Base-by-base conservation (phyloP, 2,329 filamentous ascomycete species). In the Venturia carpophila region DNA sequence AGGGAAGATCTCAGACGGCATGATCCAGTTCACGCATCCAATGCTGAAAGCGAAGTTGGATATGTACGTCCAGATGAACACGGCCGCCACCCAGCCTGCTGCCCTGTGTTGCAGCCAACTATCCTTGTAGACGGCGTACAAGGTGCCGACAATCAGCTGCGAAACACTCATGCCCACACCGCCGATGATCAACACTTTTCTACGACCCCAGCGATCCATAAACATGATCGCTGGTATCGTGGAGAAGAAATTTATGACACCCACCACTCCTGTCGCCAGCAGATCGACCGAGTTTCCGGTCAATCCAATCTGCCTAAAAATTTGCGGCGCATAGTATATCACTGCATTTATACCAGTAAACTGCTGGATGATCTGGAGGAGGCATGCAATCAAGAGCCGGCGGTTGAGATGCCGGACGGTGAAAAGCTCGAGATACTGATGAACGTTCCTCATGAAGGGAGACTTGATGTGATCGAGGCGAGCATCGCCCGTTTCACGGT, bases 1-100 rank as follows among this genome's bases (percentile, higher is more conserved):
- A 2, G 74, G 74, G 66, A 74, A 75, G 37, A 76, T 73, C 63
- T 76, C 75, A 0, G 72, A 69, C 11, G 73, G 67, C 34, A 71
- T 41, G 34, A 69, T 71, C 71, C 70, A 73, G 1, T 69, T 69
- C 9, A 71, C 70, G 1, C 72, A 72, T 1, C 71, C 72, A 70
- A 71, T 73, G 19, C 71, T 71, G 5, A 69, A 69, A 13, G 71
- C 71, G 49, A 74, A 74, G 11, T 69, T 69, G 19, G 68, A 69
- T 15, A 72, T 69, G 58, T 73, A 74, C 5, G 73, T 67, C 71
- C 71, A 74, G 60, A 74, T 72, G 64, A 74, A 72, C 2, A 70
- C 70, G 0, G 71, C 70, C 13, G 70, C 72, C 13, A 69, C 66
- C 72, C 71, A 74, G 34, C 72, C 72, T 11, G 70, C 69, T 4